Percentiles rank a stretch among this genome's conserved stretches.
Evolutionary conservation across 176 grass and related monocot species (phyloP).

Genomic region (Musa troglodytarum): DNA sequence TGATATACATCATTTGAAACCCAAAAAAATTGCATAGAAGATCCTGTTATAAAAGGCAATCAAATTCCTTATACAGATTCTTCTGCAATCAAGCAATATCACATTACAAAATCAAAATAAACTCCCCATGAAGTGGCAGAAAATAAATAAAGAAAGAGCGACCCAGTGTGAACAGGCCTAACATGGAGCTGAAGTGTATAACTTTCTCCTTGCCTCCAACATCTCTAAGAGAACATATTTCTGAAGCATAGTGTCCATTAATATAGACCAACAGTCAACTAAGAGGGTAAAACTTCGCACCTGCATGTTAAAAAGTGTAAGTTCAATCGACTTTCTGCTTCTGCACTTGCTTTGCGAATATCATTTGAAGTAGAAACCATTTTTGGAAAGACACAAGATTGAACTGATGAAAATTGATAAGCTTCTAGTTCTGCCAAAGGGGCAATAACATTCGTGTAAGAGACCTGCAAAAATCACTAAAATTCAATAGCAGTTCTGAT

Average conservation of each 20-base stretch:
- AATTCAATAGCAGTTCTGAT: background rate
- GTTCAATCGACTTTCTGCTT: constrained; percentile 77
- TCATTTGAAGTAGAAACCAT: constrained; percentile 71
- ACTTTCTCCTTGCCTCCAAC: background rate
- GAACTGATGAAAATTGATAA: constrained; percentile 74
- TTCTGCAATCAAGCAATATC: background rate
- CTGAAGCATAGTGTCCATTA: background rate
- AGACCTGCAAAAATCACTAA: constrained; percentile 4
- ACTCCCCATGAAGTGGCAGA: background rate
- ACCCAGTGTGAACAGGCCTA: background rate
- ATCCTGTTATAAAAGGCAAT: background rate
- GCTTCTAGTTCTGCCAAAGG: constrained; percentile 83
- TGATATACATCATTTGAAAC: background rate
- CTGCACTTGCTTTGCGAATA: constrained; percentile 54
- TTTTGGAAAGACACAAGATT: constrained; percentile 70
- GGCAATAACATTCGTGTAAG: constrained; percentile 39
- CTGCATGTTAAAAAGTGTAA: constrained; percentile 68
- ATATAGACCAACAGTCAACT: background rate
- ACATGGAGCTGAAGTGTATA: background rate
- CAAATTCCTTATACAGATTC: background rate
- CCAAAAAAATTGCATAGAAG: background rate
- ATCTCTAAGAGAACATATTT: background rate
- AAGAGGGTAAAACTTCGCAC: constrained; percentile 39
- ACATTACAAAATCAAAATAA: background rate
- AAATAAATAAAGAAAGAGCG: background rate